Percentiles rank a stretch among this genome's conserved stretches.
phyloP scores from a whole-genome alignment of 257 asterid genomes.

The Verbascum thapsus region DNA sequence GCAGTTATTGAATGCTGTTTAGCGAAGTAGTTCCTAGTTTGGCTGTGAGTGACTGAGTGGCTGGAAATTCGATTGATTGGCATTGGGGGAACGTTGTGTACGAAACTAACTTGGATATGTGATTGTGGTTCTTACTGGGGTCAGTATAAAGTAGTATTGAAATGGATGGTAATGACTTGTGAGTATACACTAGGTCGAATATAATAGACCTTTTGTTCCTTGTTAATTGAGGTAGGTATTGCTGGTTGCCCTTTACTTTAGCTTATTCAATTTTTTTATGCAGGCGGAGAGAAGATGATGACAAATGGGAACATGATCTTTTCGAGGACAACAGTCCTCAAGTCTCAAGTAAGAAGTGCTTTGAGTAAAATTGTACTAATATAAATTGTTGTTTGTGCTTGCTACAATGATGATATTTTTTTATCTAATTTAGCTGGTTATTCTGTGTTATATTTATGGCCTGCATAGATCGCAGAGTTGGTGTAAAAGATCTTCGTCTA shows the following conservation, averaged over 20 bases:
- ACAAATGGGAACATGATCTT: constrained; percentile 82
- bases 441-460: constrained; percentile 30
- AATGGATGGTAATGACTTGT: constrained; percentile 3
- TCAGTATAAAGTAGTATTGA: background rate
- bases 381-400: constrained; percentile 26
- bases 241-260: constrained; percentile 25
- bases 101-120: background rate
- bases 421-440: constrained; percentile 18
- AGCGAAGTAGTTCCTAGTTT: background rate
- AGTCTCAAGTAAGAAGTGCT: constrained; percentile 51
- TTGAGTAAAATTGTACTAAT: constrained; percentile 19
- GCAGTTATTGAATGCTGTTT: constrained; percentile 2
- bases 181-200: background rate
- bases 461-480: constrained; percentile 59
- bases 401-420: constrained; percentile 23
- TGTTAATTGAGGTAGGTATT: constrained; percentile 2
- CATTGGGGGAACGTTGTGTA: background rate
- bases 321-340: constrained; percentile 44
- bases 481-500: constrained; percentile 67
- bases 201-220: background rate
- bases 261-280: constrained; percentile 29
- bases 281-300: constrained; percentile 75
- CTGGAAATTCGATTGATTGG: too few relatives aligned
- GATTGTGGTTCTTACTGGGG: constrained; percentile 12
- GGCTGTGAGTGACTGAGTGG: background rate